Base-by-base conservation (phyloP, 495 filamentous ascomycete species). In the Aspergillus haitiensis region DNA sequence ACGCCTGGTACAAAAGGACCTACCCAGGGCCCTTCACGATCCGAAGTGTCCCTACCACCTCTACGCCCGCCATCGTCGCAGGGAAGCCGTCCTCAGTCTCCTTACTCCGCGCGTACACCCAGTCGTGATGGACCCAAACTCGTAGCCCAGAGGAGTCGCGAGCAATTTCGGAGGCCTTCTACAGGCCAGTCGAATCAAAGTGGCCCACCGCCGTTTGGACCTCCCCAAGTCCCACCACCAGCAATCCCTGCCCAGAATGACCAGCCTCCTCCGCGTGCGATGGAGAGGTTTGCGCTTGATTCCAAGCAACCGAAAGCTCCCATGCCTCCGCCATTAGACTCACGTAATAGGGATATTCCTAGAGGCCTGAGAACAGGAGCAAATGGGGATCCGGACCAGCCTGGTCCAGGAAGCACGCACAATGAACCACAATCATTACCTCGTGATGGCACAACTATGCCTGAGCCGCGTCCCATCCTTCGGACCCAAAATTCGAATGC, bases 61-160 rank as follows among this genome's bases (percentile, higher is more conserved):
- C 73, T 69, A n/a, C 65, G 67, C 50, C 58, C 64, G 18, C 61
- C 64, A 16, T 68, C 68, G n/a, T 62, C 65, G 2, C 63, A 66
- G 6, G 58, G 63, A 18, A 62, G 59, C 53, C 63, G 68, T 16
- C 56, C 69, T 34, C 65, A 72, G 49, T 69, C 70, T 5, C 65
- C 70, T 32, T 67, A 68, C 47, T 58, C 67, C 48, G 68, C 54
- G 13, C 73, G 69, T 54, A 67, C 73, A 16, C 63, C 69, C 7
- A 75, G 74, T 56, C 75, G 76, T 8, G 76, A 79, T 67, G 73
- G 66, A 58, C 65, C 65, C 7, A 70, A 71, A 47, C 68, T 70
- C 15, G 69, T 72, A 50, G 58, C 66, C n/a, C 77, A 79, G 60
- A 72, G 66, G 53, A 81, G 80, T 61, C 75, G 78, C 8, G 81